phyloP scores from a whole-genome alignment of 2,329 filamentous ascomycete species.

The Tolypocladium sp. region DNA sequence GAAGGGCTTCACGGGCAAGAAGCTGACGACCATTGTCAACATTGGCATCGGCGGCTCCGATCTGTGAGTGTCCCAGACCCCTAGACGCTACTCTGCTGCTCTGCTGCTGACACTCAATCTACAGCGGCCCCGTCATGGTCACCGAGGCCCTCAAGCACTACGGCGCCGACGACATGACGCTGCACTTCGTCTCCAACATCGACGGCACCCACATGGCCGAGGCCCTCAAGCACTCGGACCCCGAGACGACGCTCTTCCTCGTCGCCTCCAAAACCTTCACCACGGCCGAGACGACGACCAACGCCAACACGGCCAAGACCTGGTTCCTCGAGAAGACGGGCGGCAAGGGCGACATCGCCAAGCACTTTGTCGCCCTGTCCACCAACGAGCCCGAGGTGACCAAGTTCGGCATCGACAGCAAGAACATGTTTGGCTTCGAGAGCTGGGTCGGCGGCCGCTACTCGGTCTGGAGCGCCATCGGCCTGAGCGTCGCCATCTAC shows the following conservation, averaged over 20 bases:
- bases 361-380: constrained; percentile 97
- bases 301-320: constrained; percentile 91
- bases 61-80: constrained; percentile 56
- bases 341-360: constrained; percentile 80
- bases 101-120: constrained; percentile 5
- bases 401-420: constrained; percentile 97
- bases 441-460: constrained; percentile 98
- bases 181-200: constrained; percentile 99
- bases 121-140: constrained; percentile 94
- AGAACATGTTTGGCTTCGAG: constrained; percentile 99
- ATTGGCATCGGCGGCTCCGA: constrained; percentile 97
- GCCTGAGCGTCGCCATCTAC: constrained; percentile 87
- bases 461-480: constrained; percentile 98
- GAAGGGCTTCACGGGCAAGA: constrained; percentile 97
- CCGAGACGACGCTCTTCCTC: constrained; percentile 97
- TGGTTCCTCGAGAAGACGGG: constrained; percentile 86
- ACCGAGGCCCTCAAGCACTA: constrained; percentile 96
- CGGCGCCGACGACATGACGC: constrained; percentile 71
- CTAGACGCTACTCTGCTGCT: too few species aligned
- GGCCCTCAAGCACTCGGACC: constrained; percentile 78
- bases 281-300: constrained; percentile 92
- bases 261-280: constrained; percentile 99
- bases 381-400: constrained; percentile 93
- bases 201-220: constrained; percentile 97
- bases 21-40: constrained; percentile 93